Base-by-base conservation (phyloP, 2,329 filamentous ascomycete species). In the Aspergillus ochraceus region DNA sequence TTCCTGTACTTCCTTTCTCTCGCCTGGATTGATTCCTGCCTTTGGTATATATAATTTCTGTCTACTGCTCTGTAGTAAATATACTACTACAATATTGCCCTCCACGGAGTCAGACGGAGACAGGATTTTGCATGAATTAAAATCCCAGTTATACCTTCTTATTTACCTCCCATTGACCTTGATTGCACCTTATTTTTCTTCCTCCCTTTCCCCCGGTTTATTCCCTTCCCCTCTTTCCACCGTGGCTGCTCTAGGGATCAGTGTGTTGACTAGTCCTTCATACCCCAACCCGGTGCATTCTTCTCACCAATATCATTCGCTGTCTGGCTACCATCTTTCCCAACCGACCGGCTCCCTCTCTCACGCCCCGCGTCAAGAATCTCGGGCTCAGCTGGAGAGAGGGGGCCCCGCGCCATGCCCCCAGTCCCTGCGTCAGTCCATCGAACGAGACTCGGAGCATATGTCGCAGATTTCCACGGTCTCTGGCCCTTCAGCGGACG, bases 241-340 rank as follows among this genome's bases (percentile, higher is more conserved):
- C 71, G 73, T 78, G 76, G 76, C 76, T 73, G 74, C 74, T 62
- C 68, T 78, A 60, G 74, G 72, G 62, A 71, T 74, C 65, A 73
- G 68, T 66, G 71, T 73, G 64, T 71, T 72, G 61, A 70, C 68
- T 61, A 62, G 54, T 52, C 62, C 72, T 57, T 66, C 74, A 58
- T 76, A 75, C 60, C 62, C 74, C 49, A 65, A 67, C 55, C 63
- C 73, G 58, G 66, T 73, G 54, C 65, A 70, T 64, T 66, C 71
- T 49, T 68, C 73, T 49, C 69, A 68, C 60, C 69, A 69, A 67
- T 70, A 73, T 59, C 71, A 69, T 66, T 68, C 69, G 58, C 55
- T 72, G 62, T 68, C 66, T 60, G 66, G 64, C 58, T 70, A 67
- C 46, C 60, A 65, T 62, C 63, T 68, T 46, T 39, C 58, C 52